Base-by-base conservation (phyloP, 139 green algal species). In the Chlamydomonas incerta region DNA sequence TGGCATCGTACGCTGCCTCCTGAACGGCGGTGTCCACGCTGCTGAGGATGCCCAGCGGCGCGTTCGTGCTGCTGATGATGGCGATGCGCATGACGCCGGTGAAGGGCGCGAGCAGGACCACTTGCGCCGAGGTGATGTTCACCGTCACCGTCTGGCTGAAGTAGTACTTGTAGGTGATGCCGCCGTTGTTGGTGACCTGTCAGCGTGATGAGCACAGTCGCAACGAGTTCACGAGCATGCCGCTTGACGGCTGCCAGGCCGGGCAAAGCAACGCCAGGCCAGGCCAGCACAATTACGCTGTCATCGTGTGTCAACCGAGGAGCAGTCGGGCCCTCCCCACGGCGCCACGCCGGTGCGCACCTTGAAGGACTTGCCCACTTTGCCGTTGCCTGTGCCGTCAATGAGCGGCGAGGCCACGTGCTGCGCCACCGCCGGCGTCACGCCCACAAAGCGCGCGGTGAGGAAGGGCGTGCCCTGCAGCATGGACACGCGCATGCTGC, bases 71-170 rank as follows among this genome's bases (percentile, higher is more conserved):
- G 15, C 63, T 62, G 28, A 91, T n/a, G 20, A 93, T 23, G 14
- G 87, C 89, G 4, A 89, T 37, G 18, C 89, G 57, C 57, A 92
- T 50, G 29, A 92, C 79, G 24, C 88, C 88, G 63, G 80, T 92
- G 87, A 90, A 92, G 29, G 88, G 79, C 57, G 77, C 41, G 29
- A 29, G 11, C 46, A 76, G 33, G 29, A 33, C n/a, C 31, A 92
- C 29, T n/a, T n/a, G n/a, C n/a, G 29, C 8, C 24, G 46, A 1
- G 33, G 28, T 60, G 35, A 72, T 33, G 28, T 18, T 50, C 41
- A 62, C 21, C 5, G 69, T 87, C 4, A 74, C 34, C 6, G 47
- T 24, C 31, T 31, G 52, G 63, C 52, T 82, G 60, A 87, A 72
- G 57, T 74, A 87, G 35, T 31, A 57, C 34, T 87, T 67, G 41